Percentiles rank a stretch among this genome's conserved stretches.
Conservation (phyloP, 805 yeast genomes). For the Candida incommunis region DNA sequence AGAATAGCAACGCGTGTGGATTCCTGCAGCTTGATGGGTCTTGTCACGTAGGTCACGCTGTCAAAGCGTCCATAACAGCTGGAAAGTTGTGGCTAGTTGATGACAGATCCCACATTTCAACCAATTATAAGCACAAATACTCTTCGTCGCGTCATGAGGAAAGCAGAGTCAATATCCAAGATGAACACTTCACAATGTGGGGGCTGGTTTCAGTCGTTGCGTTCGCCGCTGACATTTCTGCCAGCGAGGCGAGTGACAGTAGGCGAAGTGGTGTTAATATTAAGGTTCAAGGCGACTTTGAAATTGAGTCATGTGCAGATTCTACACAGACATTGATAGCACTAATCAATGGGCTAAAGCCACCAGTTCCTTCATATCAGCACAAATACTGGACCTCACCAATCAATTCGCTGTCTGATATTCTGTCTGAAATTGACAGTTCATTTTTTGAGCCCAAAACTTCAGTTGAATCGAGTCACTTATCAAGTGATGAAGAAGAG, state of each 20-base stretch:
- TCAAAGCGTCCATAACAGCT: not conserved
- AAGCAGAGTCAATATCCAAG: not conserved
- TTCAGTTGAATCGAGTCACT: conserved; percentile 20
- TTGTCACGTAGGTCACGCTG: not conserved
- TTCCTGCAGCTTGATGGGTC: not conserved
- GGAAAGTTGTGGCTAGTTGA: not conserved
- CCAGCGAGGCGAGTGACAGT: not conserved
- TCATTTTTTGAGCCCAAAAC: not conserved
- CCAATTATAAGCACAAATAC: not conserved
- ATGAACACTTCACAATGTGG: not conserved
- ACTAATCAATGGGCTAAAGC: conserved; percentile 54
- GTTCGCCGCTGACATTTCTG: not conserved
- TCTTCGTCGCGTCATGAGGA: not conserved
- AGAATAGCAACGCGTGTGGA: not conserved
- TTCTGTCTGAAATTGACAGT: conserved; percentile 29
- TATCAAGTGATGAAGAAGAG: conserved; percentile 28
- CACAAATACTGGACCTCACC: conserved; percentile 36
- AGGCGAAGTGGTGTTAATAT: conserved; percentile 2
- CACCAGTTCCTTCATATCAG: conserved; percentile 45
- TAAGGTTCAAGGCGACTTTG: conserved; percentile 9
- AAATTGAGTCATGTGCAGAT: conserved; percentile 52
- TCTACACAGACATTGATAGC: conserved; percentile 63
- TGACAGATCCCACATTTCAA: not conserved
- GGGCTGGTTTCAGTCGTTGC: not conserved
- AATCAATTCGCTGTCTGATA: conserved; percentile 25